These are phyloP conservation scores for Claviceps digitariae DNA, from an alignment of 2,329 filamentous ascomycete genomes.

Conservation along the genomic window DNA sequence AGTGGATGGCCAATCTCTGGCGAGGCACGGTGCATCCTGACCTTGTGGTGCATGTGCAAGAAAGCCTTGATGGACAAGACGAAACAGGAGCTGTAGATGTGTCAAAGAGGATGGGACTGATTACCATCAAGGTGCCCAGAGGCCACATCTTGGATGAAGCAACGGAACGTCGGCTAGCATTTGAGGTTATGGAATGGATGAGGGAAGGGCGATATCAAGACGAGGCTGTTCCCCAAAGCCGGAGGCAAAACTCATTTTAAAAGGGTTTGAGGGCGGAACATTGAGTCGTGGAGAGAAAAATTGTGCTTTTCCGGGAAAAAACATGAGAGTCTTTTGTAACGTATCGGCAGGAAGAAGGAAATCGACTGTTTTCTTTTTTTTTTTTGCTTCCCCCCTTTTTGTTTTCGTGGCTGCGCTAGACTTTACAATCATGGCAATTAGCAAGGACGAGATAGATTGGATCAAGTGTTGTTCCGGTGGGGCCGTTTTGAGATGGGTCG, in stretches of 20 bases:
- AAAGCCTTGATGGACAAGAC: slow-evolving; percentile 19
- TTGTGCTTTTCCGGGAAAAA: neutral
- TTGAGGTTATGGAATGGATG: slow-evolving; percentile 81
- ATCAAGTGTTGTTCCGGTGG: no score
- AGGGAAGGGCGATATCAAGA: slow-evolving; percentile 30
- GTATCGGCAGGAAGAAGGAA: neutral
- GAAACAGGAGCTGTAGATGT: slow-evolving; percentile 41
- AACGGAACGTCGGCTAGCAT: slow-evolving; percentile 60
- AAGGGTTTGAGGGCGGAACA: neutral
- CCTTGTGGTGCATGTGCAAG: slow-evolving; percentile 55
- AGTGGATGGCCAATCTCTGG: slow-evolving; percentile 94
- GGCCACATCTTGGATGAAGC: slow-evolving; percentile 46
- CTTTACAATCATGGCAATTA: neutral
- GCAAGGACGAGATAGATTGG: neutral
- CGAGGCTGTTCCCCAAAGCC: slow-evolving; percentile 9
- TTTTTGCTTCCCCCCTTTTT: neutral
- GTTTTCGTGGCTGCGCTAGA: neutral
- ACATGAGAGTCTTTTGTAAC: neutral
- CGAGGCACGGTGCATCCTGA: slow-evolving; percentile 74
- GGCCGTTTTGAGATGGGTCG: neutral
- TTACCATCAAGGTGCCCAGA: slow-evolving; percentile 38
- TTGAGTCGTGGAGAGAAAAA: neutral
- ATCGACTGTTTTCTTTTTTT: neutral
- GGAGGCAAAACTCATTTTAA: slow-evolving; percentile 7
- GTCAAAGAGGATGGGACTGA: slow-evolving; percentile 32